phyloP scores from a whole-genome alignment of 2,329 filamentous ascomycete genomes.

The Diplodia intermedia region DNA sequence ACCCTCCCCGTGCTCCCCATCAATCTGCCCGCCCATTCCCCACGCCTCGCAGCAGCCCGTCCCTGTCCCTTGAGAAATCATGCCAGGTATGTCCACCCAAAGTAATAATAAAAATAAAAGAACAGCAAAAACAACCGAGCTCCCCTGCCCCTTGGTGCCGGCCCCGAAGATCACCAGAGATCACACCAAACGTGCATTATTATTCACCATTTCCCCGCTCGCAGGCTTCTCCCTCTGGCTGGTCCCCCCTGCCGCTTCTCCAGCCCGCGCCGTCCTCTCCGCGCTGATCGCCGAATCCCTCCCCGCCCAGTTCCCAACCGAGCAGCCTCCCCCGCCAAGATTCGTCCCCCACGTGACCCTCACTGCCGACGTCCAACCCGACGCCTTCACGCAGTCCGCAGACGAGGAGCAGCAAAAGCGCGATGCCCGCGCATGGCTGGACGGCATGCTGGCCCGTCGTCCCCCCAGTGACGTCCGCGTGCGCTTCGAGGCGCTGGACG shows the following conservation, averaged over 20 bases:
- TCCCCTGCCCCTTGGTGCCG: background rate
- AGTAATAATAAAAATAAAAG: too few relatives aligned
- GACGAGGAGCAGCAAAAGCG: constrained; percentile 27
- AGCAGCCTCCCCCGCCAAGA: constrained; percentile 41
- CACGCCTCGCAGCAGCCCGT: background rate
- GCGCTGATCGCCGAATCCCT: constrained; percentile 44
- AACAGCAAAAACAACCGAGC: too few relatives aligned
- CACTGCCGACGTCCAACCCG: constrained; percentile 46
- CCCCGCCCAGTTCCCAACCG: constrained; percentile 43
- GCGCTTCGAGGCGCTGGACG: constrained; percentile 42
- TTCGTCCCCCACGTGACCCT: constrained; percentile 54
- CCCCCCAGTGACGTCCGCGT: constrained; percentile 37
- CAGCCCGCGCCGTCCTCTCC: constrained; percentile 43
- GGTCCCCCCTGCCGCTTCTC: constrained; percentile 46
- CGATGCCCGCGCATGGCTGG: constrained; percentile 50
- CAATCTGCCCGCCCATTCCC: background rate
- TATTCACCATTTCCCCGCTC: background rate
- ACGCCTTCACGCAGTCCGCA: constrained; percentile 34
- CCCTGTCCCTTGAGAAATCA: background rate
- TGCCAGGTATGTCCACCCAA: background rate
- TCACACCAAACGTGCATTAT: constrained; percentile 6
- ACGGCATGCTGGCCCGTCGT: constrained; percentile 36
- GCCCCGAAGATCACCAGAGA: constrained; percentile 11
- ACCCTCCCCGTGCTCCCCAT: background rate
- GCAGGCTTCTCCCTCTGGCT: constrained; percentile 54